Base-by-base conservation (phyloP, 2,329 filamentous ascomycete genomes). In the Colletotrichum scovillei region DNA sequence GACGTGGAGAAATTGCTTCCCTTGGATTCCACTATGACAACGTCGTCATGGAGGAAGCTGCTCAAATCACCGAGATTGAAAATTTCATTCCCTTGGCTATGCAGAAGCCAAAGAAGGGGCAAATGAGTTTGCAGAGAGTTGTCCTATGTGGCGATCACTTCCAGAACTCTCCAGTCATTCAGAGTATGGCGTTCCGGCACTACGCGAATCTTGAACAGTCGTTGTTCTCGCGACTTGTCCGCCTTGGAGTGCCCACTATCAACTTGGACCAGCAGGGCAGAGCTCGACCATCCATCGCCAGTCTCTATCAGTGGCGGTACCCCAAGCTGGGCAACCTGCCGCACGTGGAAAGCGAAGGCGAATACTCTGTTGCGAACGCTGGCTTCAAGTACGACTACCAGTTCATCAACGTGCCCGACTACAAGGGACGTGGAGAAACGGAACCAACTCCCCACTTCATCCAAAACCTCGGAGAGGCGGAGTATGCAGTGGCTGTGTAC, bases 11-110 rank as follows among this genome's bases (percentile, higher is more conserved):
- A 78, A 98, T 99, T 78, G 93, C 95, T 0, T 89, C 90, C 19
- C 88, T 98, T n/a, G 95, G 95, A 19, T 99, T 99, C 84, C 94
- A 95, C 77, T 99, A 99, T 79, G 95, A 98, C 85, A 99, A 98
- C 76, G 93, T 99, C 14, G 89, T 99, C 66, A 98, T 99, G 94
- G 97, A 99, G 85, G 97, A 99, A 87, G 96, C 97, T 5, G 97
- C 97, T 14, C 97, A 99, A 80, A 96, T 99, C 79, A 99, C 96
- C 0, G 97, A 99, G 82, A 94, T 98, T 58, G 97, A 99, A 81
- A 97, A 95, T 76, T 98, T 99, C 83, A 95, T 99, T 75, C 97
- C 97, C 0, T 87, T 98, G 66, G 94, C 95, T n/a, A 88, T 99
- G 83, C 97, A 99, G 80, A 94, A 94, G 75, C 91, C 93, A 24